Percentiles rank a stretch among this genome's conserved stretches.
Evolutionary conservation across 179 eudicot species (phyloP).

Genomic region (Amaranthus tricolor): DNA sequence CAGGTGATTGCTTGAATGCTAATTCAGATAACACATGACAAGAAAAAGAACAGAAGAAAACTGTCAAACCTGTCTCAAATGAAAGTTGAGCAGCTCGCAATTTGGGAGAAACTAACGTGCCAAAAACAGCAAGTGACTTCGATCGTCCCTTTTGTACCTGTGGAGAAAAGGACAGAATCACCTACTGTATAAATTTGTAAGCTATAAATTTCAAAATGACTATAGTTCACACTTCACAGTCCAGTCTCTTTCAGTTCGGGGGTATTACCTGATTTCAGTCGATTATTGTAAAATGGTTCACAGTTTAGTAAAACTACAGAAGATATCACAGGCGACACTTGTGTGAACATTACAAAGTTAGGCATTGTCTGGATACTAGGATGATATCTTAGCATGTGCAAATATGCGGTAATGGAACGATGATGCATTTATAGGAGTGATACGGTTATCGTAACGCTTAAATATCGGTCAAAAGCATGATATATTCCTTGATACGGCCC

Average conservation of each 20-base stretch:
- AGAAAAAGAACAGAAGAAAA: neutral
- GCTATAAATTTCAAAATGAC: neutral
- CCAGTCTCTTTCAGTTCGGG: no score
- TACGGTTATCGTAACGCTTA: no score
- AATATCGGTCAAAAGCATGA: no score
- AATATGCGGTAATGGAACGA: no score
- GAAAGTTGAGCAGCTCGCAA: constrained; percentile 77
- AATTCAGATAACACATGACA: neutral
- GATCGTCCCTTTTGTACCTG: constrained; percentile 68
- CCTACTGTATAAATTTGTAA: neutral
- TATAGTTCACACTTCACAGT: no score
- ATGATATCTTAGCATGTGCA: no score
- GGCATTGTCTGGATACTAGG: no score
- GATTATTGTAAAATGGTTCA: no score
- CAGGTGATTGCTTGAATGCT: neutral
- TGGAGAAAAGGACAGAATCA: neutral
- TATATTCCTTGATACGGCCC: no score
- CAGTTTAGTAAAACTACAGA: neutral
- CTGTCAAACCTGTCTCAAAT: constrained; percentile 71
- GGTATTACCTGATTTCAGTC: no score
- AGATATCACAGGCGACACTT: neutral
- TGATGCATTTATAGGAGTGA: no score
- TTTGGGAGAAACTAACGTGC: constrained; percentile 83
- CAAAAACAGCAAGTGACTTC: constrained; percentile 80
- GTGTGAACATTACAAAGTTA: neutral